Evolutionary conservation across 768 basidiomycete species (phyloP).

Genomic region (Crucibulum laeve): DNA sequence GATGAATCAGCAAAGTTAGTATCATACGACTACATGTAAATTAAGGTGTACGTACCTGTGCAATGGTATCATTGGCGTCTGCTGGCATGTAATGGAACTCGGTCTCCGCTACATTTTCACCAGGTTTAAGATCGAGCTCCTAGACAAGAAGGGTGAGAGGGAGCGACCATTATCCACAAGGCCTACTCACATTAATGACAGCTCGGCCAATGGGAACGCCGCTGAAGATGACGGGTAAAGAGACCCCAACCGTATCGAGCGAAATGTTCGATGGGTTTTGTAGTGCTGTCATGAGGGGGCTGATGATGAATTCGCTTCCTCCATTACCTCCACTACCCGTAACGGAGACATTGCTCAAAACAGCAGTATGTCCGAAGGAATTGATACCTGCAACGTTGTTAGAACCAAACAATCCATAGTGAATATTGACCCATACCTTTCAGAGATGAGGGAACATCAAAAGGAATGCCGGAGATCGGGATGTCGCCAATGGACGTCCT

Average conservation of each 20-base stretch:
- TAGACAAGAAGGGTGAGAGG: conserved; percentile 13
- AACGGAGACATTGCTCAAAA: conserved; percentile 53
- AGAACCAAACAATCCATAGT: neutral
- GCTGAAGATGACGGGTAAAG: conserved; percentile 56
- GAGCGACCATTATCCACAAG: neutral
- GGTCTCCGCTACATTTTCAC: conserved; percentile 43
- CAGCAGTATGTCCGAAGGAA: conserved; percentile 49
- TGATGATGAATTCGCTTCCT: conserved; percentile 53
- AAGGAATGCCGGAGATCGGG: conserved; percentile 59
- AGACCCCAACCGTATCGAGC: conserved; percentile 50
- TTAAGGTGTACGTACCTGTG: conserved; percentile 32
- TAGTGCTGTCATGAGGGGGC: conserved; percentile 54
- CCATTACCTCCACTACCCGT: conserved; percentile 61
- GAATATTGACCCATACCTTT: conserved; percentile 32
- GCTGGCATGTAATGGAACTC: conserved; percentile 69
- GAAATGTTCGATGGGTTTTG: conserved; percentile 69
- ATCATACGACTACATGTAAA: neutral
- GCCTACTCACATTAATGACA: conserved; percentile 44
- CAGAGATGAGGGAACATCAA: conserved; percentile 54
- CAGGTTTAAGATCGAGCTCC: conserved; percentile 56
- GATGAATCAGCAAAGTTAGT: neutral
- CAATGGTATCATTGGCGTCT: conserved; percentile 61
- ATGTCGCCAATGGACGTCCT: conserved; percentile 63
- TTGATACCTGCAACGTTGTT: conserved; percentile 42
- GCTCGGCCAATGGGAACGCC: conserved; percentile 56